These are phyloP conservation scores for Coniosporium apollinis DNA, from an alignment of 495 filamentous ascomycete species.

Conservation along the genomic window DNA sequence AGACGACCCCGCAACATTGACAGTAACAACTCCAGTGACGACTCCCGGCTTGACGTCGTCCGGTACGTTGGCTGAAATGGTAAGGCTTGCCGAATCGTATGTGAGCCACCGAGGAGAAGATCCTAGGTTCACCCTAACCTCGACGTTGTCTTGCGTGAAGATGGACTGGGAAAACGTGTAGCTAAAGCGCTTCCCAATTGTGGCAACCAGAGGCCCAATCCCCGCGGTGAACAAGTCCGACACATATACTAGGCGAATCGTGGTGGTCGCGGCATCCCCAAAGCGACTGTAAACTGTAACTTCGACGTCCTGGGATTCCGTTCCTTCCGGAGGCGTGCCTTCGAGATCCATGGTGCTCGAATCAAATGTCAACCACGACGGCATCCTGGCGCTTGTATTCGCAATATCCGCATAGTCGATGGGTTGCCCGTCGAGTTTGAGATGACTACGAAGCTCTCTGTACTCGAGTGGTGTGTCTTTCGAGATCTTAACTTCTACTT, in stretches of 20 bases:
- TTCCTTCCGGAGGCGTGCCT: slow-evolving; percentile 43
- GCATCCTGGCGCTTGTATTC: slow-evolving; percentile 34
- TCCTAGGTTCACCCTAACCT: slow-evolving; percentile 36
- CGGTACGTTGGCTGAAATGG: slow-evolving; percentile 49
- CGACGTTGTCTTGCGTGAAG: slow-evolving; percentile 32
- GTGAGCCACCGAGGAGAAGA: slow-evolving; percentile 45
- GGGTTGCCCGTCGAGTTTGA: slow-evolving; percentile 46
- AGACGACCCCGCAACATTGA: slow-evolving; percentile 1
- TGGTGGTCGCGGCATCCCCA: slow-evolving; percentile 44
- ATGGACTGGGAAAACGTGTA: slow-evolving; percentile 44
- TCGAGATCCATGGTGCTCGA: slow-evolving; percentile 40
- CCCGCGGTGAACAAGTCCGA: slow-evolving; percentile 26
- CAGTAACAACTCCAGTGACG: slow-evolving; percentile 12
- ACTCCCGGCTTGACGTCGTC: slow-evolving; percentile 19
- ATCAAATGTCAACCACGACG: slow-evolving; percentile 57
- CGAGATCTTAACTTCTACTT: slow-evolving; percentile 42
- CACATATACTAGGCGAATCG: slow-evolving; percentile 41
- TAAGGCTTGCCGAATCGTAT: slow-evolving; percentile 39
- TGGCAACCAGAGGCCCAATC: slow-evolving; percentile 34
- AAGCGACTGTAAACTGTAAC: slow-evolving; percentile 48
- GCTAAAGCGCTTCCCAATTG: slow-evolving; percentile 44
- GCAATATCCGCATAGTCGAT: slow-evolving; percentile 29
- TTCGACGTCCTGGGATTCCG: slow-evolving; percentile 43
- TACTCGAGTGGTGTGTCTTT: slow-evolving; percentile 38
- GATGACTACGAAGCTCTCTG: slow-evolving; percentile 30